Evolutionary conservation across 2,329 filamentous ascomycete species (phyloP).

Genomic region (Colletotrichum sojae): DNA sequence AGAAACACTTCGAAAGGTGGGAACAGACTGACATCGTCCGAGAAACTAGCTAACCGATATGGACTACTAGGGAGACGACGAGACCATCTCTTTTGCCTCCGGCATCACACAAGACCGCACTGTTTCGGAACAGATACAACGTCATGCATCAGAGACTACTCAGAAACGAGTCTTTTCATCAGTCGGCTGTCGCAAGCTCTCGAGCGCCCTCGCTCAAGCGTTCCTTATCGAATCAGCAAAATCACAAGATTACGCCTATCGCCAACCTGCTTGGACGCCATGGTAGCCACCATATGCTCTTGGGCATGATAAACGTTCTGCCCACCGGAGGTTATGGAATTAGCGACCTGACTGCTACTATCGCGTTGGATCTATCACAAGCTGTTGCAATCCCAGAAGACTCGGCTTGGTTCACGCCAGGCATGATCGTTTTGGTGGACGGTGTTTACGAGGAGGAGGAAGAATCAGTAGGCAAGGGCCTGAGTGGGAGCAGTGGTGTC

Average conservation of each 20-base stretch:
- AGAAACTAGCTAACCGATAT: conserved; percentile 41
- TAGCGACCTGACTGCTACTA: conserved; percentile 89
- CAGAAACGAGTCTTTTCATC: conserved; percentile 93
- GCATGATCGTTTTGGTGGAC: conserved; percentile 96
- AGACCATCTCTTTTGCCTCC: conserved; percentile 81
- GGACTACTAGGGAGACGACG: conserved; percentile 65
- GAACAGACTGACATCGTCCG: conserved; percentile 28
- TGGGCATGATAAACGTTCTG: conserved; percentile 85
- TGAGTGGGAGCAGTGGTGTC: conserved; percentile 85
- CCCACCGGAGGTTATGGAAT: conserved; percentile 87
- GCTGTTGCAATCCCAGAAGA: conserved; percentile 87
- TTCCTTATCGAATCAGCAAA: conserved; percentile 75
- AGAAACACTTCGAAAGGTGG: conserved; percentile 91
- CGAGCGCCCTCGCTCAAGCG: conserved; percentile 68
- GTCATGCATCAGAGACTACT: conserved; percentile 92
- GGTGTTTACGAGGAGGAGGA: conserved; percentile 98
- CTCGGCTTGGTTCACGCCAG: conserved; percentile 92
- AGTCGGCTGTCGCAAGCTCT: conserved; percentile 78
- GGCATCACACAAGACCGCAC: conserved; percentile 83
- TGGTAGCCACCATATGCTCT: conserved; percentile 86
- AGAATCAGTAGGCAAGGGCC: conserved; percentile 74
- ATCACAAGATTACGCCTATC: conserved; percentile 91
- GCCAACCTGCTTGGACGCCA: conserved; percentile 82
- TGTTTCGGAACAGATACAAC: conserved; percentile 93
- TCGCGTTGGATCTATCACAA: conserved; percentile 85